Conservation (phyloP, 1,284 basidiomycete species). For the Neonothopanus nambi region DNA sequence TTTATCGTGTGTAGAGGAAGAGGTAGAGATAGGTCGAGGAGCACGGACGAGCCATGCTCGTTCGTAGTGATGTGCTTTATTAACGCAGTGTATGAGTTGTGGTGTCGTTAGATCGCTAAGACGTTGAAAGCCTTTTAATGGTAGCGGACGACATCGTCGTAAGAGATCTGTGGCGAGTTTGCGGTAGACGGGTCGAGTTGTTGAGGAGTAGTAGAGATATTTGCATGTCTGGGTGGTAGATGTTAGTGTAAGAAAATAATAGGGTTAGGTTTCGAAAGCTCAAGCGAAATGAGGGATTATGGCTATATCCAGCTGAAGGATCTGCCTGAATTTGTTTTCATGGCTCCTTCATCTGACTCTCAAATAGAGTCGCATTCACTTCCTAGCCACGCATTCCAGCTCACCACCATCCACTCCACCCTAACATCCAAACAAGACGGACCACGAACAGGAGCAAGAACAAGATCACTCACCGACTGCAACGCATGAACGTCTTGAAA, state of each 20-base stretch:
- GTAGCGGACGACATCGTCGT: conserved; percentile 62
- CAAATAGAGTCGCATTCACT: too few relatives aligned
- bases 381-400: not conserved
- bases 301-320: too few relatives aligned
- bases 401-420: not conserved
- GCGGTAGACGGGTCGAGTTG: conserved; percentile 65
- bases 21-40: conserved; percentile 46
- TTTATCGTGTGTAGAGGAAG: conserved; percentile 17
- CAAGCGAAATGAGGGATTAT: too few relatives aligned
- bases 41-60: conserved; percentile 59
- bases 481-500: conserved; percentile 57
- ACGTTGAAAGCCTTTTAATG: conserved; percentile 66
- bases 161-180: conserved; percentile 61
- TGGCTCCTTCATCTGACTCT: too few relatives aligned
- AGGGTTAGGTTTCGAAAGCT: too few relatives aligned
- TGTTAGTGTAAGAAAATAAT: too few relatives aligned
- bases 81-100: conserved; percentile 59
- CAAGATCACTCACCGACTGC: conserved; percentile 49
- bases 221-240: conserved; percentile 23
- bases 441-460: not conserved
- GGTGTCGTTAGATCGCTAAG: conserved; percentile 60
- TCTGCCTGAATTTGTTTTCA: too few relatives aligned
- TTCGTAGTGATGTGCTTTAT: conserved; percentile 61
- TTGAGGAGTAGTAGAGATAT: conserved; percentile 56
- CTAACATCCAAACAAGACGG: not conserved